Evolutionary conservation across 805 yeast genomes (phyloP), one percentile per base, ranked within the genome.

Genomic region (Sugiyamaella floridensis): DNA sequence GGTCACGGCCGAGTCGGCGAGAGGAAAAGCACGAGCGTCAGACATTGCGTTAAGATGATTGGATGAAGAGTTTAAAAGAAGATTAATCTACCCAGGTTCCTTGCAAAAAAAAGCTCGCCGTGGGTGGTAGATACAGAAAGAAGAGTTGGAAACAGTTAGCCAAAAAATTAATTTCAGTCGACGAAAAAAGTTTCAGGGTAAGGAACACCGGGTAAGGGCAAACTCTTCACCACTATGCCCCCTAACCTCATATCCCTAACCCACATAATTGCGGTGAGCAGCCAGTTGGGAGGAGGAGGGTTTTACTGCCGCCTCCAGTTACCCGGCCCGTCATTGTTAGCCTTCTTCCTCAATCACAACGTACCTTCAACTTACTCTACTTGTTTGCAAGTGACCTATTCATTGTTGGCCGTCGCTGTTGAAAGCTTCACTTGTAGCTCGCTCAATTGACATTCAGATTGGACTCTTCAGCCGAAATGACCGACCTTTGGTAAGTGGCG

Each of bases 1-100:
- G 62, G 96, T 78, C 66, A 95, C 81, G 63, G 85, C 89, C 61
- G 96, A 85, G 72, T 93, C 98, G 67, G 99, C 97, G 70, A 93
- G 82, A 71, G 99, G 99, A 78, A 93, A 93, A 61, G 99, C 99
- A 74, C 90, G 87, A 74, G 97, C 95, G 82, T 92, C 92, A 71
- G 92, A 85, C 92, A 85, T 87, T 43, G n/a, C n/a, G 53, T 43
- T 2, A n/a, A 15, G 15, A 19, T 34, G 67, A 22, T 34, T 29
- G n/a, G 18, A 29, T 32, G 37, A 8, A 14, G 9, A 14, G 37
- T 32, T 32, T 5, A 32, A 11, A 22, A 22, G 26, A 22, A 22
- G 26, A 22, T 22, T 22, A n/a, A 28, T 14, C 34, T 22, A 47
- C 58, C 54, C 63, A 66, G 69, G 69, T 65, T 65, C 69, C 69